Conservation (phyloP, 352 stramenopile species). For the Aphanomyces stellatus region DNA sequence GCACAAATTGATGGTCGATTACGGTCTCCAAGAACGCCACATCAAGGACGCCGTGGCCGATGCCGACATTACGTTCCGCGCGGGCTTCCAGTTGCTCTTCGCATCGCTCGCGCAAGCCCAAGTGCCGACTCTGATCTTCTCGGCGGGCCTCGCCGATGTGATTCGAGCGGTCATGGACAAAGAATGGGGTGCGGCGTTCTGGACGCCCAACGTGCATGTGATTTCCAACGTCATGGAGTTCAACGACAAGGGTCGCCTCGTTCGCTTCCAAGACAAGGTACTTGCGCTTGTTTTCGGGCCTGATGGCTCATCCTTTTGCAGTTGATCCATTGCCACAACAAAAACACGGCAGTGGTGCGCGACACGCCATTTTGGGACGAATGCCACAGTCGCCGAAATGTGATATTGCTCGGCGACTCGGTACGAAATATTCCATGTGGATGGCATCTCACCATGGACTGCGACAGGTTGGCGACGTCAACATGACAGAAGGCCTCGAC, state of each 20-base stretch:
- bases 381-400: slow-evolving; percentile 48
- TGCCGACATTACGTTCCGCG: slow-evolving; percentile 45
- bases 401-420: slow-evolving; percentile 60
- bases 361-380: slow-evolving; percentile 51
- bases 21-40: slow-evolving; percentile 41
- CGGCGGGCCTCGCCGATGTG: slow-evolving; percentile 39
- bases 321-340: slow-evolving; percentile 71
- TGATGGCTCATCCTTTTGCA: neutral
- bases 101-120: slow-evolving; percentile 38
- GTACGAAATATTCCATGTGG: slow-evolving; percentile 1
- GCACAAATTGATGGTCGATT: slow-evolving; percentile 37
- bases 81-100: slow-evolving; percentile 60
- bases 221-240: slow-evolving; percentile 76
- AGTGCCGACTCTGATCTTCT: slow-evolving; percentile 63
- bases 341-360: slow-evolving; percentile 55
- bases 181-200: slow-evolving; percentile 9
- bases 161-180: slow-evolving; percentile 67
- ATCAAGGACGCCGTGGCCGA: slow-evolving; percentile 27
- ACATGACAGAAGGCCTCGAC: slow-evolving; percentile 48
- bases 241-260: slow-evolving; percentile 29
- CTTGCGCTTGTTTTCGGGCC: neutral
- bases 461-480: slow-evolving; percentile 30
- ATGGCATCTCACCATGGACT: too few species aligned
- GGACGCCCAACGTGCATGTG: slow-evolving; percentile 51
- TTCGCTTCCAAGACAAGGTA: slow-evolving; percentile 47